Evolutionary conservation across 2,329 filamentous ascomycete species (phyloP), one percentile per base, ranked within the genome.

Genomic region (Cercospora sojina): DNA sequence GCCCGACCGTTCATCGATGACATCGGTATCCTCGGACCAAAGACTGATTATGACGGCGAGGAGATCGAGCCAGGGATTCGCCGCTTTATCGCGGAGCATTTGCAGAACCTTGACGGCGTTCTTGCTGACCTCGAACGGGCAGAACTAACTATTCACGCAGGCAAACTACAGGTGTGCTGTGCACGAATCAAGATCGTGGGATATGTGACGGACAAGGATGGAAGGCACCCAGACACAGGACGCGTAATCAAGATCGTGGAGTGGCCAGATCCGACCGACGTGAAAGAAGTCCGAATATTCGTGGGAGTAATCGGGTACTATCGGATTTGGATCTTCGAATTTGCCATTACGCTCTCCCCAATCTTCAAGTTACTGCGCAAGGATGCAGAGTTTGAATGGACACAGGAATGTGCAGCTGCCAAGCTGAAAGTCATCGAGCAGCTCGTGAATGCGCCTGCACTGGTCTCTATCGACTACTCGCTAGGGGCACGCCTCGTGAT

Each of bases 91-190:
- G 18, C 31, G 6, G 25, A 61, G 29, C 18, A 61, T 25, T 16
- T 61, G 18, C 7, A 12, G 12, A 3, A 3, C 13, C 3, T 61
- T 7, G 29, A 61, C 27, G 32, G 13, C 13, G 41, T 61, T 5
- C 32, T 61, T 13, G 41, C 27, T 10, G 18, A 61, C 20, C n/a
- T 61, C 31, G 59, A 61, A 51, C 38, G 59, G n/a, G 41, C 59
- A 6, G 32, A 23, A 9, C 6, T 61, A 31, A 61, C 29, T 4
- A 25, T 51, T 4, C 3, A 3, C 25, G n/a, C 18, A 18, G 20
- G 23, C 6, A 61, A 61, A 16, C 35, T 49, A 8, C 29, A 61
- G 41, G 18, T 61, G 8, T 23, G 47, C 9, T 51, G 6, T 8
- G 1, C 2, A 18, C 7, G 9, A 29, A 13, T 61, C 2, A 23